A percentile compares a stretch with the other conserved stretches of the same genome.
These are phyloP conservation scores for Myxozyma sirexii DNA, from an alignment of 805 yeast species.

Conservation along the genomic window DNA sequence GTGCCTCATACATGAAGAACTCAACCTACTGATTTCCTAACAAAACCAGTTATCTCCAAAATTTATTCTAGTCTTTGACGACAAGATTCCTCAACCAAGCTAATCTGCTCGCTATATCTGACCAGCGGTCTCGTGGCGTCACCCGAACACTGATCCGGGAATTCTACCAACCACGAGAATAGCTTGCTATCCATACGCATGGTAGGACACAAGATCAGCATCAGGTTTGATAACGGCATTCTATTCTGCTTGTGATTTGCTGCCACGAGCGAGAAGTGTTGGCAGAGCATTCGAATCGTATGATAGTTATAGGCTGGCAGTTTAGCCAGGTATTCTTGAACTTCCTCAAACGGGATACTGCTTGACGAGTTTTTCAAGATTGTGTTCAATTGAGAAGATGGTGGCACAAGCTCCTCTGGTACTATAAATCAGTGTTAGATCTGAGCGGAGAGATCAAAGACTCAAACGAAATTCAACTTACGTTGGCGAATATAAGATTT, in stretches of 20 bases:
- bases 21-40: no score
- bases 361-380: background rate
- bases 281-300: constrained; percentile 36
- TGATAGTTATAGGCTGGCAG: constrained; percentile 36
- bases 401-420: constrained; percentile 38
- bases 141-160: constrained; percentile 12
- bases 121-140: background rate
- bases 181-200: constrained; percentile 36
- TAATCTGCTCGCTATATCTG: constrained; percentile 1
- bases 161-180: constrained; percentile 37
- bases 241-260: constrained; percentile 31
- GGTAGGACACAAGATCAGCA: constrained; percentile 41
- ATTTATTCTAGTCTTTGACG: constrained; percentile 2
- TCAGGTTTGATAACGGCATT: constrained; percentile 40
- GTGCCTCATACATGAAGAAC: no score
- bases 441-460: background rate
- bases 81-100: constrained; percentile 38
- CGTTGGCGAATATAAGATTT: constrained; percentile 38
- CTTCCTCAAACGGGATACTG: constrained; percentile 29
- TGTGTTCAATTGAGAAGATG: constrained; percentile 1
- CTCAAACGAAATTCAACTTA: constrained; percentile 14
- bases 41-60: no score
- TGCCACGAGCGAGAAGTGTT: constrained; percentile 38
- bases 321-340: constrained; percentile 24
- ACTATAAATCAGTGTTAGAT: constrained; percentile 16